Evolutionary conservation across 2,329 filamentous ascomycete genomes (phyloP).

Genomic region (Microsporum ferrugineum): DNA sequence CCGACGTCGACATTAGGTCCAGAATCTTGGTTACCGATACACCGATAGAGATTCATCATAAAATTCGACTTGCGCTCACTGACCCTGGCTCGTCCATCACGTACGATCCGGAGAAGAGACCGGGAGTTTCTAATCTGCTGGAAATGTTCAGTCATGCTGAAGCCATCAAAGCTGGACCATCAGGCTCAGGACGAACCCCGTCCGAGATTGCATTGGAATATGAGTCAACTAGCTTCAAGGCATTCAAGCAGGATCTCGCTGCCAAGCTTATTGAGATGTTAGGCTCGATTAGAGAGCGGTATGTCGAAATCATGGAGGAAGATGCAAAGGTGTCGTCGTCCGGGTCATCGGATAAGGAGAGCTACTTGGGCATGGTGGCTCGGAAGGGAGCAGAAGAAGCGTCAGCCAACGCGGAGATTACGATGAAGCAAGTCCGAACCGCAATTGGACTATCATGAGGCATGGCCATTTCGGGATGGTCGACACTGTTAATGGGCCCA

Average conservation of each 20-base stretch:
- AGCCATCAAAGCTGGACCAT: constrained; percentile 14
- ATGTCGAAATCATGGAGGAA: constrained; percentile 12
- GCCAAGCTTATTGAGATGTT: constrained; percentile 29
- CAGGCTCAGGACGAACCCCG: constrained; percentile 19
- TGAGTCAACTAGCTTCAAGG: constrained; percentile 38
- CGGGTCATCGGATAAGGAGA: background rate
- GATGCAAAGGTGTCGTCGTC: background rate
- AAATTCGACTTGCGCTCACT: constrained; percentile 64
- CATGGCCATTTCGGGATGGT: background rate
- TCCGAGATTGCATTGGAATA: constrained; percentile 39
- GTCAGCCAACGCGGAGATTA: constrained; percentile 12
- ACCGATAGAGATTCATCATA: constrained; percentile 51
- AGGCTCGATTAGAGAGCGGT: constrained; percentile 25
- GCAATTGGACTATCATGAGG: constrained; percentile 10
- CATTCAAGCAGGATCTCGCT: constrained; percentile 54
- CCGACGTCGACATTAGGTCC: constrained; percentile 56
- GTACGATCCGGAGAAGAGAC: constrained; percentile 58
- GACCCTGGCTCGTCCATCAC: constrained; percentile 57
- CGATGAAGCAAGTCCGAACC: constrained; percentile 12
- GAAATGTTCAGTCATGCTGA: constrained; percentile 66
- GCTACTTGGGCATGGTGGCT: constrained; percentile 12
- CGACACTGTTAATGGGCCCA: background rate
- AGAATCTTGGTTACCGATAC: constrained; percentile 73
- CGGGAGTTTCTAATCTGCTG: constrained; percentile 79
- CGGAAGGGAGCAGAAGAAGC: constrained; percentile 12